A percentile compares a stretch with the other conserved stretches of the same genome.
phyloP scores from a whole-genome alignment of 352 stramenopile species.

The Phytopythium kandeliae region DNA sequence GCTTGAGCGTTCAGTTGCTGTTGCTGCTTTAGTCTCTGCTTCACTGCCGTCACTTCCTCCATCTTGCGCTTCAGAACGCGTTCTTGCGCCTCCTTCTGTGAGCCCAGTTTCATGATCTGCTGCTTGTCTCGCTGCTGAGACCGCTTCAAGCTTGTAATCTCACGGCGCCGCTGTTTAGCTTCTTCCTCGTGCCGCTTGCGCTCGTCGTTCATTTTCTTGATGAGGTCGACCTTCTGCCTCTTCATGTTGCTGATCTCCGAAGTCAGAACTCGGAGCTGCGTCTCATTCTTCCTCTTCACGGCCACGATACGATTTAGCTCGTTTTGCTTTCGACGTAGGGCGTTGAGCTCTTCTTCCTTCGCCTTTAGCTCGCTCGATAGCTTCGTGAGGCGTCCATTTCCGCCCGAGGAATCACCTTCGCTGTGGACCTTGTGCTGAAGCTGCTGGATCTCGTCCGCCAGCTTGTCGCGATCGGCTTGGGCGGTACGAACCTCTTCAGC shows the following conservation, averaged over 20 bases:
- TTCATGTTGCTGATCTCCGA: conserved; percentile 87
- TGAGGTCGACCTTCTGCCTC: conserved; percentile 82
- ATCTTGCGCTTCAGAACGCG: conserved; percentile 85
- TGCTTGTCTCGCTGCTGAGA: conserved; percentile 79
- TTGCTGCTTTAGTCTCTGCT: conserved; percentile 80
- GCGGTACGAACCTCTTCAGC: conserved; percentile 57
- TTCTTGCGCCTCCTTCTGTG: conserved; percentile 81
- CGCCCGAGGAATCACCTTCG: conserved; percentile 44
- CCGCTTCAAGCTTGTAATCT: conserved; percentile 81
- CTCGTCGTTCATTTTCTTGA: conserved; percentile 86
- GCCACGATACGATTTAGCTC: conserved; percentile 80
- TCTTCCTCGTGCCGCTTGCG: conserved; percentile 82
- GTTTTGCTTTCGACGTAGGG: conserved; percentile 73
- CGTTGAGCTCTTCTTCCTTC: conserved; percentile 70
- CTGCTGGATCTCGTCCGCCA: conserved; percentile 75
- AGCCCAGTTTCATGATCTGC: conserved; percentile 73
- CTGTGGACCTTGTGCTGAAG: conserved; percentile 56
- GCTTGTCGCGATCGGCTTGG: conserved; percentile 58
- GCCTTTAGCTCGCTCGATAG: conserved; percentile 68
- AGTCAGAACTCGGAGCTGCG: conserved; percentile 71
- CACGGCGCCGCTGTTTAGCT: conserved; percentile 62
- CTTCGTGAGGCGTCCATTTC: conserved; percentile 54
- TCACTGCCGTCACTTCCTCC: conserved; percentile 77
- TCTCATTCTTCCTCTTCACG: conserved; percentile 86
- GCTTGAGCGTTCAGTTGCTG: conserved; percentile 70